Conservation (phyloP, 768 basidiomycete species). For the Amanita thiersii region DNA sequence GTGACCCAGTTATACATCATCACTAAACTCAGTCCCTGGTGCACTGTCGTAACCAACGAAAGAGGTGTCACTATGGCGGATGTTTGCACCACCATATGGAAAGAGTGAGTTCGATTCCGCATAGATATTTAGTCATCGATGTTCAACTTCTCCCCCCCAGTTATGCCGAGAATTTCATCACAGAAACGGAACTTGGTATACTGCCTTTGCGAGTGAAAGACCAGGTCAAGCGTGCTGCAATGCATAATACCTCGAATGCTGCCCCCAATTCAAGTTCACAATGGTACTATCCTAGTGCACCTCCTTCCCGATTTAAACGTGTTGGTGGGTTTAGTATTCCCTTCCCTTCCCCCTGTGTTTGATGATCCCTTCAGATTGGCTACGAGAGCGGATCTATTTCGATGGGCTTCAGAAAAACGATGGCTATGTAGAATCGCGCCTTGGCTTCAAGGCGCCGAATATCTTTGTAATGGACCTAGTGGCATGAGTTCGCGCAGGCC, state of each 20-base stretch:
- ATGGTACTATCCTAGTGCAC: slow-evolving; percentile 36
- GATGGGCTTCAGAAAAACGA: slow-evolving; percentile 58
- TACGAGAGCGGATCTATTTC: slow-evolving; percentile 65
- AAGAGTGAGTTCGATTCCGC: slow-evolving; percentile 53
- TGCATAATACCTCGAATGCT: slow-evolving; percentile 21
- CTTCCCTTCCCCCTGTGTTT: background rate
- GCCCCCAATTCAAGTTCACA: slow-evolving; percentile 15
- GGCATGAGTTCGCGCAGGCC: slow-evolving; percentile 23
- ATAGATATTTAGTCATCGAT: background rate
- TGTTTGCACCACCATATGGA: slow-evolving; percentile 63
- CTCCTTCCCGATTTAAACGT: slow-evolving; percentile 47
- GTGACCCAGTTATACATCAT: slow-evolving; percentile 52
- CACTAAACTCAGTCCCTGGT: slow-evolving; percentile 64
- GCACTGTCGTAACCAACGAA: slow-evolving; percentile 64
- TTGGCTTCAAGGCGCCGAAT: slow-evolving; percentile 75
- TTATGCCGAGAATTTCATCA: slow-evolving; percentile 60
- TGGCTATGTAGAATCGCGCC: slow-evolving; percentile 44
- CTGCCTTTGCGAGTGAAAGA: slow-evolving; percentile 64
- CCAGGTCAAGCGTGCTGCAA: slow-evolving; percentile 56
- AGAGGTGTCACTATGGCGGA: slow-evolving; percentile 71
- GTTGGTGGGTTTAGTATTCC: slow-evolving; percentile 42
- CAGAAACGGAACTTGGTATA: slow-evolving; percentile 54
- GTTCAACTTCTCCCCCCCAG: slow-evolving; percentile 24
- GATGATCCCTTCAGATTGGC: slow-evolving; percentile 50
- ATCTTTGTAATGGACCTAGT: slow-evolving; percentile 65